A percentile compares a stretch with the other conserved stretches of the same genome.
phyloP scores from a whole-genome alignment of 345 rosid genomes.

The Moringa oleifera region DNA sequence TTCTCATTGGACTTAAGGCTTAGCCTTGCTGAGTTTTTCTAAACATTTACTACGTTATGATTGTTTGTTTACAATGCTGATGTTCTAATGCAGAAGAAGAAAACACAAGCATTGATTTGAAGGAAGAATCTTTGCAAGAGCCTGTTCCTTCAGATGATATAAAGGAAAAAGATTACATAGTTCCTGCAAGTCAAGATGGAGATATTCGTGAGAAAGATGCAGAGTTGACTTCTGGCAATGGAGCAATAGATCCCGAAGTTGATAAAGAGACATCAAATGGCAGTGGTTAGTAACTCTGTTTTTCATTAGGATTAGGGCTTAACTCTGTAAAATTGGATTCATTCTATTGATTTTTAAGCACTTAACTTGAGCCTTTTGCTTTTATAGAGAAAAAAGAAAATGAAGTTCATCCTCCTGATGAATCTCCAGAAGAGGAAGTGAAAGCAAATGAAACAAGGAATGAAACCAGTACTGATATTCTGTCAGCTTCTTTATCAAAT shows the following conservation, averaged over 20 bases:
- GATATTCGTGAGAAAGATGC: background rate
- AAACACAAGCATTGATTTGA: slow-evolving; percentile 2
- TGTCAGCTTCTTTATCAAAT: slow-evolving; percentile 1
- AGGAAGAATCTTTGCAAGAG: slow-evolving; percentile 16
- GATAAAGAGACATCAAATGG: background rate
- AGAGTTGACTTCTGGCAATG: background rate
- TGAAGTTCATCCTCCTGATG: slow-evolving; percentile 17
- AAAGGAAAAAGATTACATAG: slow-evolving; percentile 13
- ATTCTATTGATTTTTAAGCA: background rate
- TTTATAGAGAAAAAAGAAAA: slow-evolving; percentile 20
- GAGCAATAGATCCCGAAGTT: background rate
- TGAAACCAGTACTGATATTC: slow-evolving; percentile 9
- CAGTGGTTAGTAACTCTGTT: slow-evolving; percentile 13
- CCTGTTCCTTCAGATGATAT: slow-evolving; percentile 9
- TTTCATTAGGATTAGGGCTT: background rate
- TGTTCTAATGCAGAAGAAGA: slow-evolving; percentile 25
- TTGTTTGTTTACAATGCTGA: background rate
- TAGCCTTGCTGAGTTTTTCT: background rate
- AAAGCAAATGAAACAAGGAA: slow-evolving; percentile 14
- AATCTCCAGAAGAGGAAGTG: slow-evolving; percentile 10
- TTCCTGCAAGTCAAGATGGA: slow-evolving; percentile 11
- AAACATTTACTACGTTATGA: background rate
- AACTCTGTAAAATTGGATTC: background rate
- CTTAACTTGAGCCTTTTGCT: background rate
- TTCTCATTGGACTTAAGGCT: no score